These are phyloP conservation scores for Alternaria arbusti DNA, from an alignment of 2,329 filamentous ascomycete genomes.

Conservation along the genomic window DNA sequence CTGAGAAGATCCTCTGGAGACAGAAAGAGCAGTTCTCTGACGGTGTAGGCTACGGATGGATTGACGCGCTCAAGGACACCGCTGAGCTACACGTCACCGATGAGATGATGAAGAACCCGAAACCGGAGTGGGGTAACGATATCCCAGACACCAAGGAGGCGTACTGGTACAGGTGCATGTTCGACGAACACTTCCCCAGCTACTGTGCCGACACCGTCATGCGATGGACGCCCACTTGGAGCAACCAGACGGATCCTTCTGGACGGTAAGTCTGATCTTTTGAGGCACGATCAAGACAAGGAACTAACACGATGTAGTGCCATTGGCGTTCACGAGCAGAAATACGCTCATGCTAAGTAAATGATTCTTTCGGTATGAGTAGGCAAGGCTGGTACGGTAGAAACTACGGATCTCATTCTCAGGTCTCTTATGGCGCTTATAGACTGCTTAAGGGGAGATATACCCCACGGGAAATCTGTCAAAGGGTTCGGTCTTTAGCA, in stretches of 20 bases:
- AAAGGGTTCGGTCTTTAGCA: conserved; percentile 3
- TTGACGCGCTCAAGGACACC: conserved; percentile 94
- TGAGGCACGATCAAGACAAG: neutral
- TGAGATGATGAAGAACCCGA: conserved; percentile 99
- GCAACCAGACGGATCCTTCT: conserved; percentile 92
- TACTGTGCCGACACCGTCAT: conserved; percentile 91
- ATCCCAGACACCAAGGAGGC: conserved; percentile 97
- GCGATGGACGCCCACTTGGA: conserved; percentile 98
- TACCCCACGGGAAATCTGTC: conserved; percentile 4
- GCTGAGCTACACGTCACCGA: conserved; percentile 89
- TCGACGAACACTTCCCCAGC: conserved; percentile 96
- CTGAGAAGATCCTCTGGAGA: conserved; percentile 93
- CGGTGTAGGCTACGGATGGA: conserved; percentile 98
- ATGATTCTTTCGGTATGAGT: neutral
- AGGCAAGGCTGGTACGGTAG: neutral
- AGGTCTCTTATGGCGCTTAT: conserved; percentile 4
- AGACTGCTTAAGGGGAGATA: conserved; percentile 7
- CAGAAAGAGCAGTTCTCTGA: conserved; percentile 99
- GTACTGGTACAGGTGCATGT: conserved; percentile 98
- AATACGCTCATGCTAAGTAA: conserved; percentile 37
- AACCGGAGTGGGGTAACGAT: conserved; percentile 92
- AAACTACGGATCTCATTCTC: conserved; percentile 1
- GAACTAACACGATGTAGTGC: conserved; percentile 33
- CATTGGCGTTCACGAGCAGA: conserved; percentile 44
- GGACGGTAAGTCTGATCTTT: conserved; percentile 68